Percentiles rank a stretch among this genome's conserved stretches.
Evolutionary conservation across 352 stramenopile species (phyloP).

Genomic region (Blastocystis sp.): DNA sequence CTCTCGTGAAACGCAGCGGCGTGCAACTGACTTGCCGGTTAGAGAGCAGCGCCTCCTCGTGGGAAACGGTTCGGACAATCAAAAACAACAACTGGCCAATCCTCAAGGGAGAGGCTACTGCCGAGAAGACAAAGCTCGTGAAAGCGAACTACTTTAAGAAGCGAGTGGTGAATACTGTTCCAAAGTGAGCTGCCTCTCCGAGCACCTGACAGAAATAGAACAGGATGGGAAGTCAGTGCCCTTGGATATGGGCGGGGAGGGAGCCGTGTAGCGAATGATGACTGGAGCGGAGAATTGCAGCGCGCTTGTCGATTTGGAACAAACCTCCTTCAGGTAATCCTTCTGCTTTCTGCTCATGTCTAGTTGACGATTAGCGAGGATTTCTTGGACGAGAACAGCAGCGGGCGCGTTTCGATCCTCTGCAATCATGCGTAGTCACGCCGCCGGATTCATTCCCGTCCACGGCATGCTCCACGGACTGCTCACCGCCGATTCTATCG

Average conservation of each 20-base stretch:
- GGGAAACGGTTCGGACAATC: slow-evolving; percentile 24
- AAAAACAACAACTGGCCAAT: slow-evolving; percentile 46
- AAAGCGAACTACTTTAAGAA: slow-evolving; percentile 64
- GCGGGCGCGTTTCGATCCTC: not conserved
- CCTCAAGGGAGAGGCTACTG: slow-evolving; percentile 27
- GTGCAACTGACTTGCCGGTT: not conserved
- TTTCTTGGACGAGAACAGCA: slow-evolving; percentile 50
- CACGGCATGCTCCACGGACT: slow-evolving; percentile 60
- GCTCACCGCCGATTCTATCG: slow-evolving; percentile 14
- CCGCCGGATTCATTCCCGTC: slow-evolving; percentile 37
- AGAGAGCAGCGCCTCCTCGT: slow-evolving; percentile 3
- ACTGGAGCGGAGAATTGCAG: slow-evolving; percentile 64
- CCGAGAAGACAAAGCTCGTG: slow-evolving; percentile 22
- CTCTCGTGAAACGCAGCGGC: not conserved
- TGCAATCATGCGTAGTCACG: slow-evolving; percentile 11
- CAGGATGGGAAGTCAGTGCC: slow-evolving; percentile 56
- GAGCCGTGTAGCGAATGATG: slow-evolving; percentile 56
- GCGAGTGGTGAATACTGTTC: slow-evolving; percentile 44
- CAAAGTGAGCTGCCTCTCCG: not conserved
- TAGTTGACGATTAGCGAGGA: slow-evolving; percentile 65
- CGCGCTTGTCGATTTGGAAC: slow-evolving; percentile 51
- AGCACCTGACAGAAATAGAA: not conserved
- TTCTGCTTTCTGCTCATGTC: not conserved
- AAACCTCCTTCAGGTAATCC: slow-evolving; percentile 31
- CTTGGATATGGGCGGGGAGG: slow-evolving; percentile 44